Evolutionary conservation across 805 yeast genomes (phyloP).

Genomic region (Candida maltosa): DNA sequence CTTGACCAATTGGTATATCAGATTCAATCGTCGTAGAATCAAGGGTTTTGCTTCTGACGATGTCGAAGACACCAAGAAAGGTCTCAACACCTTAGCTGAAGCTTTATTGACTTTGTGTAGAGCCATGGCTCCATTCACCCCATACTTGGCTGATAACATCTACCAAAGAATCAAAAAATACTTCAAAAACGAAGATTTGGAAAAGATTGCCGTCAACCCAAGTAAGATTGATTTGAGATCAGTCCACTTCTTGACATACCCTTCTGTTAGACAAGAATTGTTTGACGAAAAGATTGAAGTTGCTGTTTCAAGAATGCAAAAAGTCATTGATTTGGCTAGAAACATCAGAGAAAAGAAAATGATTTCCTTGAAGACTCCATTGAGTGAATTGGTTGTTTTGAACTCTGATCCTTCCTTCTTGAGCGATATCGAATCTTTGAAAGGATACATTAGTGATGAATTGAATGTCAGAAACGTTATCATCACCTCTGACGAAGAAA

Average conservation of each 20-base stretch:
- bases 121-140: conserved; percentile 99
- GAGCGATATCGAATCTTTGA: conserved; percentile 72
- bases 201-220: conserved; percentile 35
- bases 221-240: conserved; percentile 64
- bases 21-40: conserved; percentile 96
- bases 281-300: conserved; percentile 80
- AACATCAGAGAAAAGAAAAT: conserved; percentile 93
- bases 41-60: conserved; percentile 84
- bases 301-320: conserved; percentile 94
- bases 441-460: conserved; percentile 82
- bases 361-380: conserved; percentile 92
- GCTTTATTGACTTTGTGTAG: conserved; percentile 84
- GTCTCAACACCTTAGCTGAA: conserved; percentile 87
- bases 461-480: conserved; percentile 85
- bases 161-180: conserved; percentile 69
- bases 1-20: conserved; percentile 97
- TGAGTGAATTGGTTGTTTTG: conserved; percentile 80
- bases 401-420: conserved; percentile 76
- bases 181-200: conserved; percentile 59
- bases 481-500: conserved; percentile 85
- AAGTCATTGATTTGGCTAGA: conserved; percentile 94
- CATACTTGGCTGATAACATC: conserved; percentile 88
- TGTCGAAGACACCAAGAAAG: conserved; percentile 75
- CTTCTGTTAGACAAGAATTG: conserved; percentile 74
- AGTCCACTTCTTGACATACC: conserved; percentile 92